A percentile compares a stretch with the other conserved stretches of the same genome.
Conservation (phyloP, 495 filamentous ascomycete species). For the Annulohypoxylon nitens region DNA sequence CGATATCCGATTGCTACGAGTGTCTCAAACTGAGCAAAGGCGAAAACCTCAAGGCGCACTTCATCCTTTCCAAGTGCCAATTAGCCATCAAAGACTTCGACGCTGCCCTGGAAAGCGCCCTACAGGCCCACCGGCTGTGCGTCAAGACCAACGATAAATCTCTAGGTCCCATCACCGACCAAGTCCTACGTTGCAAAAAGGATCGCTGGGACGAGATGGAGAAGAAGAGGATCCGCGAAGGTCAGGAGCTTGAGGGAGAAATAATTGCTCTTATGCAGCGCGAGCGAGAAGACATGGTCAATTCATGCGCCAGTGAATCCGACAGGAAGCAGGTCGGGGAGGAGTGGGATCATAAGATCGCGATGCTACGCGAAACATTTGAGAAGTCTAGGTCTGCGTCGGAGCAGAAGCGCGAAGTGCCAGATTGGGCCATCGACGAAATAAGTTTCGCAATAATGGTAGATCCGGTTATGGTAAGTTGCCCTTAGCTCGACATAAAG, state of each 20-base stretch:
- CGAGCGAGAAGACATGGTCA: conserved; percentile 49
- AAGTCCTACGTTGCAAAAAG: conserved; percentile 84
- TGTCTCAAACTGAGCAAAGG: conserved; percentile 75
- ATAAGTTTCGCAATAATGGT: conserved; percentile 95
- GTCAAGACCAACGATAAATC: conserved; percentile 69
- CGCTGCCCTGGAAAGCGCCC: conserved; percentile 78
- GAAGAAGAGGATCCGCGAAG: conserved; percentile 58
- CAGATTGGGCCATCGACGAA: conserved; percentile 88
- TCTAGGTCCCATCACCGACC: conserved; percentile 72
- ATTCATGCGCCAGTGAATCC: conserved; percentile 40
- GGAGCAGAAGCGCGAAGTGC: conserved; percentile 74
- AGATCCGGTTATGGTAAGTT: conserved; percentile 82
- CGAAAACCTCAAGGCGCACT: conserved; percentile 83
- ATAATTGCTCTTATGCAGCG: conserved; percentile 59
- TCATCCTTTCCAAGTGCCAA: conserved; percentile 86
- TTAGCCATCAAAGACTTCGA: conserved; percentile 78
- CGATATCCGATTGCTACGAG: conserved; percentile 80
- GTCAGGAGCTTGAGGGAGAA: conserved; percentile 67
- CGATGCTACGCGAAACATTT: conserved; percentile 70
- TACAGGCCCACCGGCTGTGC: conserved; percentile 80
- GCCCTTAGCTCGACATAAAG: background rate
- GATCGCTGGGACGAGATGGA: conserved; percentile 74
- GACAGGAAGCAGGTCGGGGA: conserved; percentile 66
- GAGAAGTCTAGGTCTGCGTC: conserved; percentile 65
- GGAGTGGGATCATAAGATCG: conserved; percentile 70